Base-by-base conservation (phyloP, 345 rosid genomes). In the Ceriops zippeliana region DNA sequence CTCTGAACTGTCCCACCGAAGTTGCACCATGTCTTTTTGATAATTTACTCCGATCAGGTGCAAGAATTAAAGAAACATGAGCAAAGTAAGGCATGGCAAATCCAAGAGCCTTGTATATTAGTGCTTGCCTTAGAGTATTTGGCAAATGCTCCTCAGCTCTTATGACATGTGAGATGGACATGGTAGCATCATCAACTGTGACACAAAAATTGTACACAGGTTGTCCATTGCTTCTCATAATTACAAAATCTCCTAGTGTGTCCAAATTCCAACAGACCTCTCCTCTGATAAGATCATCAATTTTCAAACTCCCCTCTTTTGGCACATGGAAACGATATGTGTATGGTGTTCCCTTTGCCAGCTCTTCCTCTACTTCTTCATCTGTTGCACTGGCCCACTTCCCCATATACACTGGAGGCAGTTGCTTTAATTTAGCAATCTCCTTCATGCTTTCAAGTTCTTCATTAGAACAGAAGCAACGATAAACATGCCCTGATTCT, bases 71-170 rank as follows among this genome's bases (percentile, higher is more conserved):
- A 59, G 97, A 93, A 74, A 90, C 98, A 62, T 93, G 97, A 67
- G 96, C 97, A 67, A 93, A 93, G 65, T 73, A 71, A 60, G 98
- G 97, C 98, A 93, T 93, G 5, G 87, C 75, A 67, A 90, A 89
- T 67, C 90, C 91, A 65, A 93, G 88, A 76, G 98, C 98, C 96
- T 90, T 87, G 69, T 93, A 93, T 78, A 93, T 89, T 60, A 93
- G 80, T 53, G 92, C 98, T 79, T 93, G 98, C 79, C 97, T 89
- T 63, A 93, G 68, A 63, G 97, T 90, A 81, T 90, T 93, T 5
- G 97, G 97, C 63, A 93, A 85, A 71, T 93, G 98, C 82, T 93
- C 98, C 78, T 93, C 98, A 3, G 97, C 98, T 85, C 97, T 89
- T 75, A 93, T 87, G 73, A 90, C 97, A 83, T 93, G 98, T 53